Evolutionary conservation across 1,284 basidiomycete species (phyloP).

Genomic region (Tilletia indica): DNA sequence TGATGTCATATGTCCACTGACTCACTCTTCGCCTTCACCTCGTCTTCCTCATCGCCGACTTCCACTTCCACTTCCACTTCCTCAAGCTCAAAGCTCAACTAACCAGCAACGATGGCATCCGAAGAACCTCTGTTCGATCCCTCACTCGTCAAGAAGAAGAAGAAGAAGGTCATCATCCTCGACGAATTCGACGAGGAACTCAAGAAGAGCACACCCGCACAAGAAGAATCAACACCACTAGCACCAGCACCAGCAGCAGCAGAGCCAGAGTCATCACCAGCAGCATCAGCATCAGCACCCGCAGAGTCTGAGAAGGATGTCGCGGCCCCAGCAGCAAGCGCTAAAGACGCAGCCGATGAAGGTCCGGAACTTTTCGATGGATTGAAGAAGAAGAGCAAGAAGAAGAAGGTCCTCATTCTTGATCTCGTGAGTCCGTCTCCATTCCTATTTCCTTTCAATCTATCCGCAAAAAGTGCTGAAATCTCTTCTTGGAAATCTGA

Average conservation of each 20-base stretch:
- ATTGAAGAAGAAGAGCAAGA: slow-evolving; percentile 82
- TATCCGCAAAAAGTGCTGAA: neutral
- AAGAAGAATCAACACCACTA: slow-evolving; percentile 42
- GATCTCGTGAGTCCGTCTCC: slow-evolving; percentile 51
- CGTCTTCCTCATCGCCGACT: too few relatives aligned
- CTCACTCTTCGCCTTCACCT: too few relatives aligned
- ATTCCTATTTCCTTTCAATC: too few relatives aligned
- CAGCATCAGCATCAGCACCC: slow-evolving; percentile 10
- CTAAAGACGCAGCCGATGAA: slow-evolving; percentile 55
- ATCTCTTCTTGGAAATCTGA: slow-evolving; percentile 28
- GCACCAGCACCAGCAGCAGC: slow-evolving; percentile 50
- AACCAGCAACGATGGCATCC: slow-evolving; percentile 13
- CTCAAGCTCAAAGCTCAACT: too few relatives aligned
- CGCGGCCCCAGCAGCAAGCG: neutral
- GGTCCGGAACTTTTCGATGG: slow-evolving; percentile 80
- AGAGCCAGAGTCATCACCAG: slow-evolving; percentile 59
- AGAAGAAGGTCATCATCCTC: slow-evolving; percentile 74
- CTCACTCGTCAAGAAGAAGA: slow-evolving; percentile 72
- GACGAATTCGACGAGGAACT: slow-evolving; percentile 27
- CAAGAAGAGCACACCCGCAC: slow-evolving; percentile 25
- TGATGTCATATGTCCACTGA: too few relatives aligned
- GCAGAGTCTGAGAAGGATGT: slow-evolving; percentile 56
- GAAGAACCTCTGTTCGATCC: slow-evolving; percentile 79
- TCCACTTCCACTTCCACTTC: too few relatives aligned
- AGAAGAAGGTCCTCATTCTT: slow-evolving; percentile 81